Conservation (phyloP, 2,329 filamentous ascomycete genomes). For the Alternaria arborescens region DNA sequence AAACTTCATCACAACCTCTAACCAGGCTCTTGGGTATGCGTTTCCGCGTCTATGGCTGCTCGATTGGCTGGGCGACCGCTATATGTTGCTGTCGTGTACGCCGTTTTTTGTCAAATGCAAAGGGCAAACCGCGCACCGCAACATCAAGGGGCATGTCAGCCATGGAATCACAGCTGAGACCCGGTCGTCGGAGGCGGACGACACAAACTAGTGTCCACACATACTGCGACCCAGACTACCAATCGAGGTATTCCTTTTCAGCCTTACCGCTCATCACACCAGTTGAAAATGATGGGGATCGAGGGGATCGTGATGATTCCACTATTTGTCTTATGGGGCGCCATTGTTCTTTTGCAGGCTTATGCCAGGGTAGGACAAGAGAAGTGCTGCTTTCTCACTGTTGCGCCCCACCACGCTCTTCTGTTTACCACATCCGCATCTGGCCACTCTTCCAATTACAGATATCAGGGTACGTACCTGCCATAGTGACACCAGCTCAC, state of each 20-base stretch:
- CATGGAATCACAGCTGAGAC: constrained; percentile 24
- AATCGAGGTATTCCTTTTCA: constrained; percentile 37
- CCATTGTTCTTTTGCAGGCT: constrained; percentile 21
- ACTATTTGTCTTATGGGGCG: constrained; percentile 19
- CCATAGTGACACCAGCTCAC: constrained; percentile 33
- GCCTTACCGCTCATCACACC: constrained; percentile 30
- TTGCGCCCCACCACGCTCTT: constrained; percentile 30
- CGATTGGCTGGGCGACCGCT: constrained; percentile 27
- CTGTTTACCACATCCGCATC: constrained; percentile 10
- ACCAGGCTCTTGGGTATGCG: constrained; percentile 39
- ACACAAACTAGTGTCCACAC: constrained; percentile 27
- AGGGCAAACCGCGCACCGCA: constrained; percentile 29
- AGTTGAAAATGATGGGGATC: constrained; percentile 14
- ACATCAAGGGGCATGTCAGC: constrained; percentile 21
- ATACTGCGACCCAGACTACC: constrained; percentile 22
- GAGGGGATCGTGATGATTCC: constrained; percentile 5
- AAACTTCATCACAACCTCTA: constrained; percentile 16
- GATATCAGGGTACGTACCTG: constrained; percentile 29
- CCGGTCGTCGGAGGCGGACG: constrained; percentile 29
- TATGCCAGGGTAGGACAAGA: constrained; percentile 32
- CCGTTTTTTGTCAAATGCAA: constrained; percentile 49
- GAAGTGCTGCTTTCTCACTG: constrained; percentile 19
- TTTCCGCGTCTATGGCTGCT: constrained; percentile 15
- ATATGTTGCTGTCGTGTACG: constrained; percentile 38
- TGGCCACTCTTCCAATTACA: constrained; percentile 14